Evolutionary conservation across 2,329 filamentous ascomycete species (phyloP), one percentile per base, ranked within the genome.

Genomic region (Sporothrix euskadiensis): DNA sequence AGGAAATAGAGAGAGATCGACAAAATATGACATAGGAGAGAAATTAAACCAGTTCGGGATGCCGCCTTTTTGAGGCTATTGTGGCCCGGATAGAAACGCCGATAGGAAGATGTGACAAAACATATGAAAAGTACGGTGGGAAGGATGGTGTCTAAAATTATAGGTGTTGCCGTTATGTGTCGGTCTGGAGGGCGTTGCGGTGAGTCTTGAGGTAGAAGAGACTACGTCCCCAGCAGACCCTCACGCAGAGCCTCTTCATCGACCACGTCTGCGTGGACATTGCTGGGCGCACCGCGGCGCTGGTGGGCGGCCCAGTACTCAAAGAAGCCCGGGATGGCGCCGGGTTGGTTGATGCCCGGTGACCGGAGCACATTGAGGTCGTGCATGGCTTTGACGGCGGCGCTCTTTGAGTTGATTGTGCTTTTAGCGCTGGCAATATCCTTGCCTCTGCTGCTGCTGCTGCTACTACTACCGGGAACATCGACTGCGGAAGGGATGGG

Each of bases 331-430:
- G 91, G 88, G 59, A 96, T 91, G 0, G 89, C 86, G 0, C 93
- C 93, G 0, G 88, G 86, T 79, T 95, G 93, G 78, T 96, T 96
- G 79, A 96, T 93, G 0, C 93, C 93, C 0, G 92, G 88, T 4
- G 87, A 82, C 59, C 92, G 85, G 59, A 83, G 83, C 4, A 65
- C 56, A 16, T 81, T 80, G 7, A 72, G 65, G 22, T 82, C 80
- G 73, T 77, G 81, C 73, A 82, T 76, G 56, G 77, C 76, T 30
- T 68, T 69, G 8, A 26, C 52, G 6, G 59, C 56, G 2, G 56
- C 68, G 35, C 71, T 39, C n/a, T 69, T 57, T 30, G 70, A 16
- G 22, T 61, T 47, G 19, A 19, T 32, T 4, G 61, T 47, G 22
- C 22, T 66, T 14, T 14, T 66, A 39, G 61, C 61, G 39, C 49